These are phyloP conservation scores for Dactylella cylindrospora DNA, from an alignment of 2,329 filamentous ascomycete species.

Conservation along the genomic window DNA sequence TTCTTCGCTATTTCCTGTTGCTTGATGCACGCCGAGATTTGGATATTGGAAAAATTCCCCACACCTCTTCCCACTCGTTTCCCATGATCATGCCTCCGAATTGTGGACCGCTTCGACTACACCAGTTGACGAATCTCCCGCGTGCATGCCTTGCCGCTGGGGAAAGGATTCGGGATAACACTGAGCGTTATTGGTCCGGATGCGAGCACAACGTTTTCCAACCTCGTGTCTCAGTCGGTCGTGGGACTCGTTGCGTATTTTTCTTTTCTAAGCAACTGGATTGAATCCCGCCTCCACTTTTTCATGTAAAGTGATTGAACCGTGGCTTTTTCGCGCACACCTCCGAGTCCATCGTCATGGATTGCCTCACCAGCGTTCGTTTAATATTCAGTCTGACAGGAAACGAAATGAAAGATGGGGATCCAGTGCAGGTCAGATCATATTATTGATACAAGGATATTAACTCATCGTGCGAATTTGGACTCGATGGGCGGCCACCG, in stretches of 20 bases:
- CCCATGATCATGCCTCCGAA: conserved; percentile 32
- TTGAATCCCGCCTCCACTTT: conserved; percentile 2
- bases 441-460: conserved; percentile 17
- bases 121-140: conserved; percentile 16
- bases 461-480: no score
- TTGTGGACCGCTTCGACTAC: conserved; percentile 6
- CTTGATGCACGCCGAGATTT: conserved; percentile 17
- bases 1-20: conserved; percentile 10
- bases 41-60: conserved; percentile 19
- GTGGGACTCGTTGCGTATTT: conserved; percentile 8
- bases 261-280: conserved; percentile 5
- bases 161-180: no score
- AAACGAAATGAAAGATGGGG: conserved; percentile 36
- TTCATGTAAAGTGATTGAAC: no score
- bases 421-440: conserved; percentile 16
- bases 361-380: conserved; percentile 36
- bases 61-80: conserved; percentile 23
- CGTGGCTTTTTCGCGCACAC: no score
- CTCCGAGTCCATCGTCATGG: conserved; percentile 21
- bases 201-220: no score
- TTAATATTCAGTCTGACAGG: no score
- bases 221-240: no score
- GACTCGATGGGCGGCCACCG: no score
- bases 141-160: conserved; percentile 17
- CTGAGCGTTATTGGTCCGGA: no score